Conservation (phyloP, 352 stramenopile genomes). For the Elongisporangium prolatum region DNA sequence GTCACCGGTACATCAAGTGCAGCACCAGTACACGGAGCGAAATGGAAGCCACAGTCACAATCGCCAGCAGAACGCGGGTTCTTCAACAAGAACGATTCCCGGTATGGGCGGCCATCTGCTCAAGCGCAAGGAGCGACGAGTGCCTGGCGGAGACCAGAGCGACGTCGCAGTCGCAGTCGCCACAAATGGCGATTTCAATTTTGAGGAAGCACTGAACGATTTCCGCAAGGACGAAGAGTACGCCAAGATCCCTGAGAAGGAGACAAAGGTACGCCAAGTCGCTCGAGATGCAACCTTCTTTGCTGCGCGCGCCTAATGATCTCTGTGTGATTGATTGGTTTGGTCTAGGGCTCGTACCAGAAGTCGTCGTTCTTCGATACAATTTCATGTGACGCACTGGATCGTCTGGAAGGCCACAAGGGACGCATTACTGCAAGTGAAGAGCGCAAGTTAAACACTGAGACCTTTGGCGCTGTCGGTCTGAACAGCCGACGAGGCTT, state of each 20-base stretch:
- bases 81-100: slow-evolving; percentile 51
- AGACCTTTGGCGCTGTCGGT: slow-evolving; percentile 85
- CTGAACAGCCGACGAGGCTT: slow-evolving; percentile 84
- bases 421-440: slow-evolving; percentile 64
- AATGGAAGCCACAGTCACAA: slow-evolving; percentile 8
- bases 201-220: slow-evolving; percentile 49
- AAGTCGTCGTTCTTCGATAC: slow-evolving; percentile 90
- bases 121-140: slow-evolving; percentile 72
- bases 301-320: not conserved
- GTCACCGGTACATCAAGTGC: slow-evolving; percentile 9
- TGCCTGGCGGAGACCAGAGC: slow-evolving; percentile 28
- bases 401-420: slow-evolving; percentile 69
- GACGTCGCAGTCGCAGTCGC: slow-evolving; percentile 13
- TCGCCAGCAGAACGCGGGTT: slow-evolving; percentile 12
- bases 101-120: slow-evolving; percentile 81
- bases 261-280: slow-evolving; percentile 28
- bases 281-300: not conserved
- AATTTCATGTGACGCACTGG: slow-evolving; percentile 85
- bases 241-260: slow-evolving; percentile 52
- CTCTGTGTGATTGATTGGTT: not conserved
- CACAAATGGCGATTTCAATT: slow-evolving; percentile 56
- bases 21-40: slow-evolving; percentile 8
- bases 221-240: slow-evolving; percentile 84
- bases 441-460: slow-evolving; percentile 85
- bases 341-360: slow-evolving; percentile 62